Evolutionary conservation across 257 asterid genomes (phyloP).

Genomic region (Linderniella brevidens): DNA sequence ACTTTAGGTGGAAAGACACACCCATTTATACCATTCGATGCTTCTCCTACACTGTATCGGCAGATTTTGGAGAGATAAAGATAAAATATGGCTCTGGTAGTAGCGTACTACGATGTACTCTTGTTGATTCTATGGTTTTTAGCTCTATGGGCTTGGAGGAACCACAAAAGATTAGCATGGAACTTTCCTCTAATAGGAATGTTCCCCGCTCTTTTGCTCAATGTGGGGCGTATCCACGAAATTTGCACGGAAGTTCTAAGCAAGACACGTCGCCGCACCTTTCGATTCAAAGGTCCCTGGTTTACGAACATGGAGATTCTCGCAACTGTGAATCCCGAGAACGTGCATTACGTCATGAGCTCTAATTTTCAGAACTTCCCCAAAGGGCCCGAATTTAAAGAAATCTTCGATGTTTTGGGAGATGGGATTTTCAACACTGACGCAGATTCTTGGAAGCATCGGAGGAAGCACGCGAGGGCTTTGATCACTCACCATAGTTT

Average conservation of each 20-base stretch:
- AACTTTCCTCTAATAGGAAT: constrained; percentile 8
- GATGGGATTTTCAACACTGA: constrained; percentile 4
- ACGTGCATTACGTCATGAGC: constrained; percentile 7
- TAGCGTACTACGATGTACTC: background rate
- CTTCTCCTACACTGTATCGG: too few species aligned
- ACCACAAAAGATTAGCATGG: background rate
- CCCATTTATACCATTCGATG: too few species aligned
- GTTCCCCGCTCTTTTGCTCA: background rate
- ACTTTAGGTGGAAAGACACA: too few species aligned
- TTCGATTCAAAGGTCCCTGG: constrained; percentile 4
- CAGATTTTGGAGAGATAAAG: background rate
- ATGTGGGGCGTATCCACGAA: constrained; percentile 3
- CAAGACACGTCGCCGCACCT: constrained; percentile 3
- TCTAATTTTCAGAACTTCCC: constrained; percentile 1
- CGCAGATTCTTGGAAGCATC: constrained; percentile 3
- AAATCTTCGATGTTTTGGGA: constrained; percentile 5
- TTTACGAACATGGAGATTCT: constrained; percentile 6
- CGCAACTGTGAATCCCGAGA: background rate
- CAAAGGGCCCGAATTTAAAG: constrained; percentile 1
- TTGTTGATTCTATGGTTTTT: background rate
- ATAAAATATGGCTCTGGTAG: background rate
- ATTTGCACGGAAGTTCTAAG: constrained; percentile 1
- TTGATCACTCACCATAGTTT: constrained; percentile 4
- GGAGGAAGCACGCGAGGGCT: background rate
- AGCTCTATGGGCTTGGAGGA: constrained; percentile 4